These are phyloP conservation scores for Psophocarpus tetragonolobus DNA, from an alignment of 306 rosid species.

Conservation along the genomic window DNA sequence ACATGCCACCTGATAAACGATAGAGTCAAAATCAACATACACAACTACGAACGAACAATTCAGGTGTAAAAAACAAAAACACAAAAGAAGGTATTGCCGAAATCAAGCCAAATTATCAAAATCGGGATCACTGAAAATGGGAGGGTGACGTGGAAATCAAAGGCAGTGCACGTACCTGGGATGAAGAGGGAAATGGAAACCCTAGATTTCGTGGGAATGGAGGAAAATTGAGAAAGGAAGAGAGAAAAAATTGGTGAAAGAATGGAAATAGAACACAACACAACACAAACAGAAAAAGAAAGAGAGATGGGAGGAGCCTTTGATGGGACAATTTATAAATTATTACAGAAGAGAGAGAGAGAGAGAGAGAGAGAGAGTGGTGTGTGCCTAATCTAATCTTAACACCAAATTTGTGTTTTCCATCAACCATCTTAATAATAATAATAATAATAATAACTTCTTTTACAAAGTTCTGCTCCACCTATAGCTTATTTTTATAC, in stretches of 20 bases:
- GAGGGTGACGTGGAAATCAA: constrained; percentile 35
- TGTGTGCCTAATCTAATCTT: constrained; percentile 26
- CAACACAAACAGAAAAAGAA: constrained; percentile 21
- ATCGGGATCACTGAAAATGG: constrained; percentile 24
- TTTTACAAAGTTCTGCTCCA: background rate
- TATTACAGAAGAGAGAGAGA: constrained; percentile 41
- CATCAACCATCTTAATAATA: constrained; percentile 6
- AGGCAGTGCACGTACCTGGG: constrained; percentile 52
- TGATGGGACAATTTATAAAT: constrained; percentile 44
- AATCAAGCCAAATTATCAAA: constrained; percentile 25
- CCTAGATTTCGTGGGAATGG: constrained; percentile 36
- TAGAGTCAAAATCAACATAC: constrained; percentile 41
- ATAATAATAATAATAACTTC: too few relatives aligned
- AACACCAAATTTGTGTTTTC: constrained; percentile 13
- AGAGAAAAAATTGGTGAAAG: constrained; percentile 15
- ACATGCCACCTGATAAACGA: constrained; percentile 58
- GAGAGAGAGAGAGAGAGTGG: constrained; percentile 12
- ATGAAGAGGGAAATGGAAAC: constrained; percentile 29
- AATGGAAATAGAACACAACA: constrained; percentile 20
- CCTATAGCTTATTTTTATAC: background rate
- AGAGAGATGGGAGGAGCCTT: constrained; percentile 33
- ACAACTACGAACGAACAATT: background rate
- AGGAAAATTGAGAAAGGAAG: constrained; percentile 23
- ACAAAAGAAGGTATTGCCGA: background rate
- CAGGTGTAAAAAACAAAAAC: background rate